These are phyloP conservation scores for Zasmidium citrigriseum DNA, from an alignment of 2,329 filamentous ascomycete species.

Conservation along the genomic window DNA sequence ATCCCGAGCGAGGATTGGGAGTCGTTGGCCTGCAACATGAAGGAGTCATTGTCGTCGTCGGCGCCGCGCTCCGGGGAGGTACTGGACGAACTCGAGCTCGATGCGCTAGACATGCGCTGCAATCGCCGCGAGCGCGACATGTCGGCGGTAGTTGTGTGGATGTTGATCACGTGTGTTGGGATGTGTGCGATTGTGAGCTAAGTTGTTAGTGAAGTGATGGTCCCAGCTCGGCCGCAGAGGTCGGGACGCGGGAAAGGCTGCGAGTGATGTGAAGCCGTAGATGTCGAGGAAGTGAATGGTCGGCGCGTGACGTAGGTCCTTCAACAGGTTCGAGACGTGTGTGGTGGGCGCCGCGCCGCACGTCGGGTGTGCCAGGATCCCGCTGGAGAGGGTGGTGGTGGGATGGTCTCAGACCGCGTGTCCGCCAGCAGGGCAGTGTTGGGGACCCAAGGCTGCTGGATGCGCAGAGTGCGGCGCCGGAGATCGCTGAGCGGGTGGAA, in stretches of 20 bases:
- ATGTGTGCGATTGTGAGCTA: not conserved
- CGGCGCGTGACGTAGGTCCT: not conserved
- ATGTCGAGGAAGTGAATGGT: not conserved
- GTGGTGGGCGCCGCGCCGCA: not conserved
- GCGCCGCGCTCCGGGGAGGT: conserved; percentile 74
- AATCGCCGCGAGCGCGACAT: conserved; percentile 31
- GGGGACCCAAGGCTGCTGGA: not conserved
- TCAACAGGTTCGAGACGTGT: not conserved
- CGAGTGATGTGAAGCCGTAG: not conserved
- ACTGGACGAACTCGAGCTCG: conserved; percentile 62
- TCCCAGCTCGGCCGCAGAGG: not conserved
- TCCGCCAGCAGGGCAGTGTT: not conserved
- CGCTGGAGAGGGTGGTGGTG: not conserved
- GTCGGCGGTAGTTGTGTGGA: not conserved
- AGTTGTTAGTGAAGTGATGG: not conserved
- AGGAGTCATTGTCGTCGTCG: conserved; percentile 93
- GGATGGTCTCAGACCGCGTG: not conserved
- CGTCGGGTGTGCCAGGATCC: not conserved
- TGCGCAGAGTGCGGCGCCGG: not conserved
- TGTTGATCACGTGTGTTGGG: not conserved
- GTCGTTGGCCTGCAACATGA: conserved; percentile 79
- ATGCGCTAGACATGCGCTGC: conserved; percentile 34
- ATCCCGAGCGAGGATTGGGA: conserved; percentile 88
- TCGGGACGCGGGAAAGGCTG: not conserved
- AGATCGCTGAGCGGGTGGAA: not conserved